Base-by-base conservation (phyloP, 1,284 basidiomycete species). In the Quambalaria eucalypti region DNA sequence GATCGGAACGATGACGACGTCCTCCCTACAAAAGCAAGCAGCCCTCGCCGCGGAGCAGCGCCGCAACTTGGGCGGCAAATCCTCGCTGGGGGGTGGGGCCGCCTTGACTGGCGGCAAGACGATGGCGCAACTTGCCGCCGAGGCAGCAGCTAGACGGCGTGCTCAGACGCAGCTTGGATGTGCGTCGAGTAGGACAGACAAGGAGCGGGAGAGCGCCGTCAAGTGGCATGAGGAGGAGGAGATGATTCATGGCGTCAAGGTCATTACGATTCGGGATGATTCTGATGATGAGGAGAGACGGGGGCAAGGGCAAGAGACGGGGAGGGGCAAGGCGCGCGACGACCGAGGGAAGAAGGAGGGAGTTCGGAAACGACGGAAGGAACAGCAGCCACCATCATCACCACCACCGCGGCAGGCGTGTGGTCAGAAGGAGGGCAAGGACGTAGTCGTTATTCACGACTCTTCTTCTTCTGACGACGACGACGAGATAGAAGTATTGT, bases 161-260 rank as follows among this genome's bases (percentile, higher is more conserved):
- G n/a, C 19, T n/a, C 25, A 47, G n/a, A 23, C 46, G 10, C 8
- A n/a, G 21, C 26, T n/a, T n/a, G 44, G 51, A 12, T 50, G 50
- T 3, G 33, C 31, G n/a, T 30, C 23, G 14, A n/a, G n/a, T n/a
- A n/a, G n/a, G n/a, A 54, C 19, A 50, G 16, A 21, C 8, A 14
- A n/a, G 14, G 25, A 49, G 8, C 49, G 29, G 21, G 36, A 56
- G 33, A 23, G 25, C 8, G 57, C 48, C 12, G 36, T 29, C 3
- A 30, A 38, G 29, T 51, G 51, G 36, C 36, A 51, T 26, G 54
- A 57, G 28, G 33, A 36, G 23, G 28, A 50, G 21, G 55, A 60
- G 21, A 31, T 42, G 2, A 25, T 54, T 10, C 48, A 60, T 8
- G 51, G 56, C n/a, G 28, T 57, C 19, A 28, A 53, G 25, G 57